Evolutionary conservation across 2,329 filamentous ascomycete genomes (phyloP).

Genomic region (Verticillium alfalfae): DNA sequence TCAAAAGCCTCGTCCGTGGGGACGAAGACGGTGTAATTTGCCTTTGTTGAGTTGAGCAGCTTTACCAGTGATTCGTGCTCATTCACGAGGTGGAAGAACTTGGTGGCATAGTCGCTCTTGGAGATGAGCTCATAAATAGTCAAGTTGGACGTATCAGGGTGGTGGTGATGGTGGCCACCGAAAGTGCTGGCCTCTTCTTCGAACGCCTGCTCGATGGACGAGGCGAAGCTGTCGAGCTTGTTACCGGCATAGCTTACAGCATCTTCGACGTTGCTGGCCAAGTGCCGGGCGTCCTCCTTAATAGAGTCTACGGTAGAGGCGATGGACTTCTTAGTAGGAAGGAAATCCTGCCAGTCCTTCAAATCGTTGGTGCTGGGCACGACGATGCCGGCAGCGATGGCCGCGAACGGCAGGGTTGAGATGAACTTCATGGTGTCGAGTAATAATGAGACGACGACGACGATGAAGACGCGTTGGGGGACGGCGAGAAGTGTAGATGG

Average conservation of each 20-base stretch:
- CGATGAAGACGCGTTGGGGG: too few relatives aligned
- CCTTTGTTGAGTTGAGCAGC: conserved; percentile 66
- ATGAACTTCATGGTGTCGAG: conserved; percentile 35
- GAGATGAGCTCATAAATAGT: conserved; percentile 79
- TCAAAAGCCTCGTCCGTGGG: conserved; percentile 74
- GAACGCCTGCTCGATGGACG: conserved; percentile 6
- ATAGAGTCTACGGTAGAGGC: conserved; percentile 17
- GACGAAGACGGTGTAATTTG: conserved; percentile 77
- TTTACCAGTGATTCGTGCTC: conserved; percentile 67
- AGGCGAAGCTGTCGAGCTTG: conserved; percentile 22
- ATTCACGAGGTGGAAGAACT: conserved; percentile 70
- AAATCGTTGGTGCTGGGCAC: conserved; percentile 44
- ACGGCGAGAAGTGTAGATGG: not conserved
- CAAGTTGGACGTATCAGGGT: conserved; percentile 46
- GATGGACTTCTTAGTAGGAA: conserved; percentile 27
- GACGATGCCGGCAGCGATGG: conserved; percentile 44
- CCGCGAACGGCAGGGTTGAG: conserved; percentile 40
- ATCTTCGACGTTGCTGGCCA: conserved; percentile 15
- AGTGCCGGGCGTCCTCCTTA: conserved; percentile 20
- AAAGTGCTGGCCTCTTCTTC: conserved; percentile 2
- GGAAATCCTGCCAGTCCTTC: conserved; percentile 22
- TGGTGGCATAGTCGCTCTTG: conserved; percentile 70
- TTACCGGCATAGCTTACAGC: conserved; percentile 21
- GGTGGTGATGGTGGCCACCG: conserved; percentile 1
- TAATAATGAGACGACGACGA: not conserved